Percentiles rank a stretch among this genome's conserved stretches.
phyloP scores from a whole-genome alignment of 805 yeast species.

The Candida maris region DNA sequence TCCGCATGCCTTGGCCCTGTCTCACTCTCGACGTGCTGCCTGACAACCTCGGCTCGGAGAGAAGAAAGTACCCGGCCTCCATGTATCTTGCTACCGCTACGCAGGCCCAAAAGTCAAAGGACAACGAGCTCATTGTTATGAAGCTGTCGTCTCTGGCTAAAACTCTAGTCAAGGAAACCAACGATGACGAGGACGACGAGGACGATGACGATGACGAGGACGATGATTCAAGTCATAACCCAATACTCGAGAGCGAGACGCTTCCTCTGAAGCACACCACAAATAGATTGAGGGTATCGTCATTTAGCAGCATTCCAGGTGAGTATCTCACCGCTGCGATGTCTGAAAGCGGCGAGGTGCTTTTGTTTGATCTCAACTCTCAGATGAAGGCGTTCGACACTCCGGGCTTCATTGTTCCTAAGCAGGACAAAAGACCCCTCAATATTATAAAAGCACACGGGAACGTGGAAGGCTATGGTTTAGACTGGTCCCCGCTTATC shows the following conservation, averaged over 20 bases:
- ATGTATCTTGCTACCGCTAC: conserved; percentile 87
- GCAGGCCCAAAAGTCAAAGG: conserved; percentile 83
- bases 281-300: conserved; percentile 82
- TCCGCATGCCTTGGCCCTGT: conserved; percentile 96
- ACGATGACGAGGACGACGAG: conserved; percentile 69
- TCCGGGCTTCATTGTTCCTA: conserved; percentile 82
- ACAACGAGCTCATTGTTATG: conserved; percentile 83
- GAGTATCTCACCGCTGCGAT: conserved; percentile 85
- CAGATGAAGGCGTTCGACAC: conserved; percentile 81
- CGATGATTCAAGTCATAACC: conserved; percentile 58
- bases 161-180: conserved; percentile 82
- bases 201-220: conserved; percentile 73
- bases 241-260: conserved; percentile 82
- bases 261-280: conserved; percentile 78
- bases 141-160: conserved; percentile 78
- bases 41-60: conserved; percentile 80
- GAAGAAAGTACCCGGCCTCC: conserved; percentile 87
- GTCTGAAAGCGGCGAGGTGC: conserved; percentile 88
- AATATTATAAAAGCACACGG: conserved; percentile 86
- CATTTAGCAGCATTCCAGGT: conserved; percentile 67
- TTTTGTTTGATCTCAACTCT: conserved; percentile 74
- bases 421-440: conserved; percentile 69
- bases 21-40: conserved; percentile 86
- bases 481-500: conserved; percentile 92
- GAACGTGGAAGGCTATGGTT: conserved; percentile 93